These are phyloP conservation scores for Fusarium veterinarium DNA, from an alignment of 2,329 filamentous ascomycete species.

Conservation along the genomic window DNA sequence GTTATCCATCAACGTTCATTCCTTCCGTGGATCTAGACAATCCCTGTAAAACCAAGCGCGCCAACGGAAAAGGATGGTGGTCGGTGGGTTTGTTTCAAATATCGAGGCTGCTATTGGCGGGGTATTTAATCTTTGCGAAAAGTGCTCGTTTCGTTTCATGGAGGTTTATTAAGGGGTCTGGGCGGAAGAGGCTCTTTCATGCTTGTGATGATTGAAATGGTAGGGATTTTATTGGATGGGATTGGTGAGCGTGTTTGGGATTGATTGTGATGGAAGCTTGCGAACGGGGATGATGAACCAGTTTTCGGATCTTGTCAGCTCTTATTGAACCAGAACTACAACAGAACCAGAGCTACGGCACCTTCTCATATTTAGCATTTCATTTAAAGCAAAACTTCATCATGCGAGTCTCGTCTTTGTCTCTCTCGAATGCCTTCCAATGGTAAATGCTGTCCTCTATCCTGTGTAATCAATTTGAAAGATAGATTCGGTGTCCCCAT, in stretches of 20 bases:
- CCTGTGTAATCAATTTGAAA: rapidly evolving
- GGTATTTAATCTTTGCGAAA: conserved; percentile 3
- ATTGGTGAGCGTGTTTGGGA: neutral
- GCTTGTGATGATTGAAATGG: neutral
- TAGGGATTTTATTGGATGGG: neutral
- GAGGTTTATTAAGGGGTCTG: conserved; percentile 19
- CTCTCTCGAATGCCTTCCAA: rapidly evolving
- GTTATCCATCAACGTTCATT: neutral
- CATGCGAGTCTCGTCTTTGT: rapidly evolving
- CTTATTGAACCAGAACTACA: too few species aligned
- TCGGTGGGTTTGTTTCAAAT: conserved; percentile 31
- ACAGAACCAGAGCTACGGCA: rapidly evolving
- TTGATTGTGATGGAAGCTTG: neutral
- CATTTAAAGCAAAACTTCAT: rapidly evolving
- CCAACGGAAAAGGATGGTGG: conserved; percentile 7
- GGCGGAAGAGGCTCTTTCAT: neutral
- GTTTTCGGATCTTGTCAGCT: neutral
- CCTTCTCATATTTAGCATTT: neutral
- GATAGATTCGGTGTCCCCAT: neutral
- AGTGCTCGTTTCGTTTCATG: conserved; percentile 26
- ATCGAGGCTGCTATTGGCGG: conserved; percentile 28
- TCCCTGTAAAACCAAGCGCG: conserved; percentile 19
- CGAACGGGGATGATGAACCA: neutral
- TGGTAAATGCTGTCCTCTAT: neutral
- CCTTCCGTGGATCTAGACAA: conserved; percentile 1